Evolutionary conservation across 257 asterid species (phyloP).

Genomic region (Gentiana macrophylla): DNA sequence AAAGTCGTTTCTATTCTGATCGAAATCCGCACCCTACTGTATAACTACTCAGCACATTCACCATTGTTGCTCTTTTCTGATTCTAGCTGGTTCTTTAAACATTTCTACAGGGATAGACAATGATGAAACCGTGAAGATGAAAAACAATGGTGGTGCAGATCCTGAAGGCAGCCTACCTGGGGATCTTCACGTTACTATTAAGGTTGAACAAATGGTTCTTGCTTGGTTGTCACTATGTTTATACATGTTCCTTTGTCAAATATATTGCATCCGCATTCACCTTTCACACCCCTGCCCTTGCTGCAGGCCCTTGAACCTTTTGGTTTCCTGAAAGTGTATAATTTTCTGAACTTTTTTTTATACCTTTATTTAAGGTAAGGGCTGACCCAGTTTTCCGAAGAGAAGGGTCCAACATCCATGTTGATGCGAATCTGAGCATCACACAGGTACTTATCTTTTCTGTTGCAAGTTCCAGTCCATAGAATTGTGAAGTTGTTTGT

Average conservation of each 20-base stretch:
- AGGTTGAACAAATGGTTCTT: conserved; percentile 31
- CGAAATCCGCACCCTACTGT: too few species aligned
- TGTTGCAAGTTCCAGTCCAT: neutral
- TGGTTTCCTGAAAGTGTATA: neutral
- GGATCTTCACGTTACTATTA: conserved; percentile 63
- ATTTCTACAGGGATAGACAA: conserved; percentile 70
- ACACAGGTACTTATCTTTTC: conserved; percentile 49
- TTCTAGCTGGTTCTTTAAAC: conserved; percentile 1
- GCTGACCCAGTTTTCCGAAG: conserved; percentile 96
- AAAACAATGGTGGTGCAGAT: conserved; percentile 85
- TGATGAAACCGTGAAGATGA: conserved; percentile 52
- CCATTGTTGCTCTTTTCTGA: neutral
- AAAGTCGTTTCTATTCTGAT: too few species aligned
- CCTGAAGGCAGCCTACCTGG: conserved; percentile 91
- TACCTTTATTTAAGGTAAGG: conserved; percentile 45
- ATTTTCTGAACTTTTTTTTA: conserved; percentile 9
- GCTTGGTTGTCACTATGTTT: conserved; percentile 3
- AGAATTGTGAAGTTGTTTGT: too few species aligned
- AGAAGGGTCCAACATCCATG: conserved; percentile 87
- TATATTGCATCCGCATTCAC: neutral
- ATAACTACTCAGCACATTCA: neutral
- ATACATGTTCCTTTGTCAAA: neutral
- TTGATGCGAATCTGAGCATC: conserved; percentile 75
- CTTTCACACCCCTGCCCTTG: neutral
- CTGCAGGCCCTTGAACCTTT: neutral